Evolutionary conservation across 306 rosid species (phyloP).

Genomic region (Argentina anserina): DNA sequence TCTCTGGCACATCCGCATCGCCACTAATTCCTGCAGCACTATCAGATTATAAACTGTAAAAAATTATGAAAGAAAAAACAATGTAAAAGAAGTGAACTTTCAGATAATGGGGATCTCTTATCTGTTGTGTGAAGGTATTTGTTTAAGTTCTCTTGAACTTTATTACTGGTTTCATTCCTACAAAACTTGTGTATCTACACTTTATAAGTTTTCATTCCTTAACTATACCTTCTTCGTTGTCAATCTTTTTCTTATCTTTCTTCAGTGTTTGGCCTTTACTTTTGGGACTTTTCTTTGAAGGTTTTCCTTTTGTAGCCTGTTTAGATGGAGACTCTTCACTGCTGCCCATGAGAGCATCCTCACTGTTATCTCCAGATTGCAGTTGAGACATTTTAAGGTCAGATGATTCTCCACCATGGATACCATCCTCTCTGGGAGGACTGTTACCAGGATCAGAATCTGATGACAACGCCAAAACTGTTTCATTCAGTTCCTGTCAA

Average conservation of each 20-base stretch:
- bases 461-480: constrained; percentile 62
- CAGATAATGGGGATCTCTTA: background rate
- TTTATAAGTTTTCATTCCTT: constrained; percentile 35
- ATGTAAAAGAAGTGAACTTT: constrained; percentile 13
- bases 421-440: constrained; percentile 39
- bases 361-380: constrained; percentile 26
- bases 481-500: constrained; percentile 46
- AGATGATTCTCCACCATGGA: constrained; percentile 39
- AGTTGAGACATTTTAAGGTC: constrained; percentile 32
- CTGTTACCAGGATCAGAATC: constrained; percentile 59
- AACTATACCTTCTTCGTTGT: constrained; percentile 27
- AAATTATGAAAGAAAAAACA: background rate
- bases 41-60: constrained; percentile 21
- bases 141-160: background rate
- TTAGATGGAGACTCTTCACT: constrained; percentile 47
- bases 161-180: background rate
- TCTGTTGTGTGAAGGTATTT: background rate
- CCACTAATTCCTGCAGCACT: constrained; percentile 41
- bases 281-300: constrained; percentile 33
- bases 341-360: constrained; percentile 32
- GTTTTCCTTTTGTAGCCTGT: constrained; percentile 42
- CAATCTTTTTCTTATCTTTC: constrained; percentile 43
- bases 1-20: constrained; percentile 45
- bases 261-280: constrained; percentile 27
- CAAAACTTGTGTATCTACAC: background rate